phyloP scores from a whole-genome alignment of 1,284 basidiomycete species.

The Erythrobasidium hasegawianum region DNA sequence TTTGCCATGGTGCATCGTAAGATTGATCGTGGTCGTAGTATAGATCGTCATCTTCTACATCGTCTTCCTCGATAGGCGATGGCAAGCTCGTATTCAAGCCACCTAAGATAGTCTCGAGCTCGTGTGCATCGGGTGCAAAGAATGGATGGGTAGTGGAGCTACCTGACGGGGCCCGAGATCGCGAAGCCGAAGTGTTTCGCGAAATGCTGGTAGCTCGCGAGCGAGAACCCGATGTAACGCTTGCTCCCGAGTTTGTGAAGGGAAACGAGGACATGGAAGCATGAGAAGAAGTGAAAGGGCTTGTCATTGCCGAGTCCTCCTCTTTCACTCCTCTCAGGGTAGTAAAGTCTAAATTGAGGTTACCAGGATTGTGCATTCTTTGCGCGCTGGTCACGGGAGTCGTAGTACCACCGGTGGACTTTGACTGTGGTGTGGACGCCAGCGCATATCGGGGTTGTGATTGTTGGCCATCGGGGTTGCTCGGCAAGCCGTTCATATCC shows the following conservation, averaged over 20 bases:
- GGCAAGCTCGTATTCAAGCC: conserved; percentile 22
- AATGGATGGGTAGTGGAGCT: neutral
- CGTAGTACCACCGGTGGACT: neutral
- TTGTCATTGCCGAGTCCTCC: conserved; percentile 15
- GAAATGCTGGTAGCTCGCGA: conserved; percentile 30
- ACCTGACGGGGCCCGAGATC: conserved; percentile 22
- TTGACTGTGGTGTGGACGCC: neutral
- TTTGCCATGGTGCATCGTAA: neutral
- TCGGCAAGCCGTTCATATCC: neutral
- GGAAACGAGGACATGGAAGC: conserved; percentile 34
- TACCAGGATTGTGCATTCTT: conserved; percentile 2
- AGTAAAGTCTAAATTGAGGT: conserved; percentile 24
- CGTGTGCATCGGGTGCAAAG: conserved; percentile 25
- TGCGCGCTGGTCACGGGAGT: neutral
- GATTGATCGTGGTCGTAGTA: conserved; percentile 8
- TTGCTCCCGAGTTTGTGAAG: conserved; percentile 15
- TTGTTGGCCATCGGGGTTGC: neutral
- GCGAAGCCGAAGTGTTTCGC: conserved; percentile 15
- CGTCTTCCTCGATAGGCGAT: conserved; percentile 30
- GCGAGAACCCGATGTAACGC: conserved; percentile 24
- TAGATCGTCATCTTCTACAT: conserved; percentile 13
- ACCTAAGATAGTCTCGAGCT: conserved; percentile 25
- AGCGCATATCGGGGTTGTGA: conserved; percentile 1
- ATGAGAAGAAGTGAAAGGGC: conserved; percentile 23
- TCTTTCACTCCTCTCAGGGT: conserved; percentile 19